Percentiles rank a stretch among this genome's conserved stretches.
phyloP scores from a whole-genome alignment of 768 basidiomycete species.

The Austroboletus eburneus region DNA sequence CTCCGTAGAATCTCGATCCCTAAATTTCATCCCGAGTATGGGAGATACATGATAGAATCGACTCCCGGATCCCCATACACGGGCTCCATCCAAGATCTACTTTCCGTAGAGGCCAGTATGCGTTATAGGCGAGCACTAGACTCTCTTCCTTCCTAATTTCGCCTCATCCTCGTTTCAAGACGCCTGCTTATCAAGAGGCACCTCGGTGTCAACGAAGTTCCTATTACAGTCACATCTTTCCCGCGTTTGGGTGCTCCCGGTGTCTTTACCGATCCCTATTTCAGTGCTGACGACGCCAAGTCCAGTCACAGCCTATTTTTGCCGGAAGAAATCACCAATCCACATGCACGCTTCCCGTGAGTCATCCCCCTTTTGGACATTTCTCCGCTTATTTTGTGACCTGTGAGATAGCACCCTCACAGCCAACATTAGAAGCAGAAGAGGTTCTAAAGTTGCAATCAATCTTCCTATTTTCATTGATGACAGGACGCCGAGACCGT shows the following conservation, averaged over 20 bases:
- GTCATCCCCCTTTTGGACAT: constrained; percentile 33
- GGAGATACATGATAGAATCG: constrained; percentile 97
- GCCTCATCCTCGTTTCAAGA: constrained; percentile 37
- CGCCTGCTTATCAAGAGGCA: constrained; percentile 81
- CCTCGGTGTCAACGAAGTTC: constrained; percentile 81
- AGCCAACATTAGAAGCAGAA: constrained; percentile 86
- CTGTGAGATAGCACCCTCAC: constrained; percentile 78
- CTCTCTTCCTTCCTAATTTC: not conserved
- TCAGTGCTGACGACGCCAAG: constrained; percentile 64
- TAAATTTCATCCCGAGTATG: constrained; percentile 97
- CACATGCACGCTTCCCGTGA: constrained; percentile 96
- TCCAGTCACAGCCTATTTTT: constrained; percentile 94
- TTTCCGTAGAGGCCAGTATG: constrained; percentile 94
- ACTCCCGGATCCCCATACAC: constrained; percentile 96
- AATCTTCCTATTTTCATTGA: constrained; percentile 94
- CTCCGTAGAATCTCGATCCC: constrained; percentile 64
- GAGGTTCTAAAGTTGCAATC: constrained; percentile 93
- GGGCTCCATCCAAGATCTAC: constrained; percentile 77
- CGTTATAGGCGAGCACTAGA: constrained; percentile 63
- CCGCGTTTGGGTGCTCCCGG: constrained; percentile 87
- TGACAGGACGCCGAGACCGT: constrained; percentile 79
- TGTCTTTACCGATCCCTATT: constrained; percentile 89
- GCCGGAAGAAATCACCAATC: constrained; percentile 94
- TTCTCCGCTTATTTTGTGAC: constrained; percentile 8
- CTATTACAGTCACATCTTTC: constrained; percentile 92